These are phyloP conservation scores for Hysterium pulicare DNA, from an alignment of 2,329 filamentous ascomycete species.

Conservation along the genomic window DNA sequence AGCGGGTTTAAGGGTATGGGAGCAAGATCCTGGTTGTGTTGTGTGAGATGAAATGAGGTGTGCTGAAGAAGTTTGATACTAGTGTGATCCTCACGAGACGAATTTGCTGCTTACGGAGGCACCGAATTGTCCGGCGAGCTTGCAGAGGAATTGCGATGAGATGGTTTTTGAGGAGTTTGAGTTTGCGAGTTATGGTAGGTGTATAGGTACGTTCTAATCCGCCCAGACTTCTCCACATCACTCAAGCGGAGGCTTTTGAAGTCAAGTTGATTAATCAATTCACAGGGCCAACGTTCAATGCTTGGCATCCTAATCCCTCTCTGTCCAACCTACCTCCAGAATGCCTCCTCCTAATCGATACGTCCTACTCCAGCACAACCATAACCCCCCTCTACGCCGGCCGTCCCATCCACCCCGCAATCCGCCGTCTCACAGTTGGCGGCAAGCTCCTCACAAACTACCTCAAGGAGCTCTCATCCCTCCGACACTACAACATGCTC, in stretches of 20 bases:
- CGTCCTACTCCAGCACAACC: slow-evolving; percentile 89
- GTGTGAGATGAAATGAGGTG: not conserved
- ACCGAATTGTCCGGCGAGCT: slow-evolving; percentile 72
- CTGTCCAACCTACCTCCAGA: slow-evolving; percentile 61
- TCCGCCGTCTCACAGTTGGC: slow-evolving; percentile 83
- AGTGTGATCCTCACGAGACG: slow-evolving; percentile 76
- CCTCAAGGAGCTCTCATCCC: slow-evolving; percentile 81
- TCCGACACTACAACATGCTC: slow-evolving; percentile 92
- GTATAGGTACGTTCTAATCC: slow-evolving; percentile 55
- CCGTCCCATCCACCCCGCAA: slow-evolving; percentile 72
- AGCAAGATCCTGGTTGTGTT: slow-evolving; percentile 13
- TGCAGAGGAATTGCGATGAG: slow-evolving; percentile 91
- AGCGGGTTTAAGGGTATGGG: slow-evolving; percentile 53
- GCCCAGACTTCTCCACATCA: not conserved
- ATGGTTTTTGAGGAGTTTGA: slow-evolving; percentile 97
- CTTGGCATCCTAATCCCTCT: slow-evolving; percentile 62
- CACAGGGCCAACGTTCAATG: slow-evolving; percentile 66
- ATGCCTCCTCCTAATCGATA: slow-evolving; percentile 83
- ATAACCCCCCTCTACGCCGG: slow-evolving; percentile 83
- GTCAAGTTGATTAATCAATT: slow-evolving; percentile 1
- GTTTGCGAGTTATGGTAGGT: slow-evolving; percentile 80
- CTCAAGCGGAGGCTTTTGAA: not conserved
- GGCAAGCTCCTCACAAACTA: slow-evolving; percentile 94
- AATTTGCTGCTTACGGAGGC: slow-evolving; percentile 82
- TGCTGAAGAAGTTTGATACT: slow-evolving; percentile 10